Conservation (phyloP, 2,329 filamentous ascomycete genomes). For the Penicillium aurantiogriseum region DNA sequence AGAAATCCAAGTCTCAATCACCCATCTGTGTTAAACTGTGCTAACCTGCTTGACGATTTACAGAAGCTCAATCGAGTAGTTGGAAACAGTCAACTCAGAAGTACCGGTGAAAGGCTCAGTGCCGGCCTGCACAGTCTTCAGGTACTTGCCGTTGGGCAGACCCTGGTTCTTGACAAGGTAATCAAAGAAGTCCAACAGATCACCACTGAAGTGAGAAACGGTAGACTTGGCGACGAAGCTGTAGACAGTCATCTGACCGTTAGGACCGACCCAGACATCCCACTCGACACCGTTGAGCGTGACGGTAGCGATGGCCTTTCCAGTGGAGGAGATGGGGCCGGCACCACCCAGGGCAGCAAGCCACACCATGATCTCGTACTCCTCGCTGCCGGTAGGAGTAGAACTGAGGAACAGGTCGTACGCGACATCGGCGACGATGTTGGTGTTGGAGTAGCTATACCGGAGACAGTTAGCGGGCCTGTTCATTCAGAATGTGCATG, state of each 20-base stretch:
- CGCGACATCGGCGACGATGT: constrained; percentile 57
- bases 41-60: neutral
- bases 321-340: constrained; percentile 54
- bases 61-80: neutral
- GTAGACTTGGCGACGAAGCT: constrained; percentile 55
- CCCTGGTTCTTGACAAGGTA: constrained; percentile 51
- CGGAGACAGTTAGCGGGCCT: neutral
- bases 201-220: constrained; percentile 55
- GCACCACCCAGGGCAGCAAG: constrained; percentile 57
- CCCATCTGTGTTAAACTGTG: no score
- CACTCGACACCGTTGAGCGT: constrained; percentile 56
- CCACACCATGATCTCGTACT: constrained; percentile 69
- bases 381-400: constrained; percentile 45
- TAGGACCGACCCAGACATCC: constrained; percentile 61
- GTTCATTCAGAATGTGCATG: neutral
- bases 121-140: constrained; percentile 49
- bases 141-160: constrained; percentile 47
- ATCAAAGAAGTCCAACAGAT: constrained; percentile 57
- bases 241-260: constrained; percentile 58
- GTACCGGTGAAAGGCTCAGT: constrained; percentile 39
- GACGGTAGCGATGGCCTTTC: constrained; percentile 53
- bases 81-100: constrained; percentile 26
- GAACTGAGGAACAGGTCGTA: constrained; percentile 61
- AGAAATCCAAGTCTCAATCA: neutral
- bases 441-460: constrained; percentile 47